phyloP scores from a whole-genome alignment of 2,329 filamentous ascomycete genomes.

The Bipolaris zeicola region DNA sequence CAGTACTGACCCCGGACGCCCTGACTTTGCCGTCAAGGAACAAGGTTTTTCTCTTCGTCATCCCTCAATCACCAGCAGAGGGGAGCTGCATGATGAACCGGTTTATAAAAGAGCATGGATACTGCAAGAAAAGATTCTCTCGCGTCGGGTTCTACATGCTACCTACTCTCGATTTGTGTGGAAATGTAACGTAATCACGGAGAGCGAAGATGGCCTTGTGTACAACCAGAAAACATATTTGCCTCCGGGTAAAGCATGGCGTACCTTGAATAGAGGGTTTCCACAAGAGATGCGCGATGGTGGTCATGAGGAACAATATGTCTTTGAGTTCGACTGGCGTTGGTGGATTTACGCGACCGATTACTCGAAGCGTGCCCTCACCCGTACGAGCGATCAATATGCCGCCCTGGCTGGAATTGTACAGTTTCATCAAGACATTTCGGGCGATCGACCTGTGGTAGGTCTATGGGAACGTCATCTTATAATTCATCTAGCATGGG shows the following conservation, averaged over 20 bases:
- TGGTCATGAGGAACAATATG: too few relatives aligned
- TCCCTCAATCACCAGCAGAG: too few relatives aligned
- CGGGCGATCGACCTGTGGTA: too few relatives aligned
- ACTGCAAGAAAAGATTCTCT: constrained; percentile 5
- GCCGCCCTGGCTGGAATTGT: constrained; percentile 5
- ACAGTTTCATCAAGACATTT: not conserved
- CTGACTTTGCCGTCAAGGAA: not conserved
- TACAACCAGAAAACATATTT: not conserved
- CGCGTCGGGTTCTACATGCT: constrained; percentile 4
- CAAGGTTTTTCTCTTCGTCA: too few relatives aligned
- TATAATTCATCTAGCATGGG: too few relatives aligned
- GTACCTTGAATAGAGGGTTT: too few relatives aligned
- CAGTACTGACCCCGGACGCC: not conserved
- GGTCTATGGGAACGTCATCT: not conserved
- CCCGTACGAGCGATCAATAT: not conserved
- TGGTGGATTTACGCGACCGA: too few relatives aligned
- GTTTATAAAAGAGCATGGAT: constrained; percentile 7
- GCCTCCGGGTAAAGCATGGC: not conserved
- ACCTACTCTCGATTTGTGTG: constrained; percentile 3
- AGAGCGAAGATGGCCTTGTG: constrained; percentile 9
- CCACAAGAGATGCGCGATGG: not conserved
- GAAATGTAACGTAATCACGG: not conserved
- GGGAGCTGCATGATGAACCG: not conserved
- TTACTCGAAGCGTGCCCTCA: too few relatives aligned
- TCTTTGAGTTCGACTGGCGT: not conserved